Evolutionary conservation across 23 red algal genomes (phyloP).

Genomic region (Gracilariopsis chorda): DNA sequence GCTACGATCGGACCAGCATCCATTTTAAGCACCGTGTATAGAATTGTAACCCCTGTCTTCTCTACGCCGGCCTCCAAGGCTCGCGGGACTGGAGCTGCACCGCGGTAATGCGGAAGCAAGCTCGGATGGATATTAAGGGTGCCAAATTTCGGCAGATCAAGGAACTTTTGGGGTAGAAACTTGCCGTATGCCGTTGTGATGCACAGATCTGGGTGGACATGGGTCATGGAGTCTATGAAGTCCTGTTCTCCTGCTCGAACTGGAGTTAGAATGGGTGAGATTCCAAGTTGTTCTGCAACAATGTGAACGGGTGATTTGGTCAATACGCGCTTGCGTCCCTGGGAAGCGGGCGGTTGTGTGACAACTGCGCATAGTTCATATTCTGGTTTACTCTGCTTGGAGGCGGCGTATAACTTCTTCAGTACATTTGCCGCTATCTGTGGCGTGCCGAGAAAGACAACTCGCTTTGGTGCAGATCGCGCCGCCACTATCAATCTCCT

Average conservation of each 20-base stretch:
- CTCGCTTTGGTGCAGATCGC: constrained; percentile 3
- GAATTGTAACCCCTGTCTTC: constrained; percentile 76
- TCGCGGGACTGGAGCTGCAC: constrained; percentile 95
- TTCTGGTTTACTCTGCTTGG: background rate
- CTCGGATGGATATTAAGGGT: constrained; percentile 98
- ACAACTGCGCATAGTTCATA: constrained; percentile 71
- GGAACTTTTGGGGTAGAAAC: constrained; percentile 76
- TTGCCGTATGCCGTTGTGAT: constrained; percentile 97
- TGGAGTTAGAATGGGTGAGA: constrained; percentile 76
- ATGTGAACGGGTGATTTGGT: constrained; percentile 71
- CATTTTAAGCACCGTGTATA: constrained; percentile 84
- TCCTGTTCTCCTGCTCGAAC: constrained; percentile 24
- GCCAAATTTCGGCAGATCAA: constrained; percentile 82
- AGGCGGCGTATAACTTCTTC: constrained; percentile 14
- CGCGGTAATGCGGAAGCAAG: constrained; percentile 82
- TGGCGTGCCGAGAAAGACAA: constrained; percentile 89
- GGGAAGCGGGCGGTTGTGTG: constrained; percentile 73
- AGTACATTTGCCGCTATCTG: constrained; percentile 58
- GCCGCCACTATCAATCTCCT: background rate
- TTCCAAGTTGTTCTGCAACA: constrained; percentile 47
- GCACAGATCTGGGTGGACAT: constrained; percentile 72
- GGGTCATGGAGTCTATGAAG: constrained; percentile 52
- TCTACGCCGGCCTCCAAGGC: constrained; percentile 72
- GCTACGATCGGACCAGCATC: constrained; percentile 94
- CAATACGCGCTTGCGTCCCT: constrained; percentile 45